Base-by-base conservation (phyloP, 2,329 filamentous ascomycete genomes). In the Trichoderma semiorbis region DNA sequence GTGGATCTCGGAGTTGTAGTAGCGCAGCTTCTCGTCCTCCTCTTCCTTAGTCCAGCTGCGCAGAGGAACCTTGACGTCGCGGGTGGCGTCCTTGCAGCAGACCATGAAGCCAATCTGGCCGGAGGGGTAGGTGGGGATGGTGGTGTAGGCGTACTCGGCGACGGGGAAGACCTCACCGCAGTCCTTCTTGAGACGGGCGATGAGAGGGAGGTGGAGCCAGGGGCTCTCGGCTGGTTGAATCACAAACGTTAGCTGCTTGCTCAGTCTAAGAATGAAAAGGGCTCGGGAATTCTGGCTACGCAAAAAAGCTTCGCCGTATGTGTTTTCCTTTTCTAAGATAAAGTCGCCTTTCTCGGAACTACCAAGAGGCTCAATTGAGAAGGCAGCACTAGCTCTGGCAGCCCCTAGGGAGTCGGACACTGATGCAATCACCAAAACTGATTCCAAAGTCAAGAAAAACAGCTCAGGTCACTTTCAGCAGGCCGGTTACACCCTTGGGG, bases 21-120 rank as follows among this genome's bases (percentile, higher is more conserved):
- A 99, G 82, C 89, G 90, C 92, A 94, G 97, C 78, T 95, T 87
- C 84, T 93, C 91, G 80, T 93, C 91, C 89, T 99, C 96, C 85
- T 98, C 94, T 84, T 97, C 95, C 75, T 87, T 81, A 75, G 90
- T 87, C 92, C 94, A 97, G 78, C 84, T 87, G 80, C 96, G 92
- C 74, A 98, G 80, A 69, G 96, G 96, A 84, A 91, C 93, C 83
- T 89, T 93, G 81, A 98, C 89, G 84, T 99, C 89, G 82, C 91
- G 90, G 80, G 84, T 90, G 81, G 90, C 86, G 81, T 98, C 95
- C 90, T 99, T 98, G 91, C 89, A 93, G 91, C 96, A 98, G 81
- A 99, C 93, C 95, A 99, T 98, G 91, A 99, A 99, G 81, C 96
- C 96, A 80, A 99, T 99, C 87, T 99, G 96, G 81, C 96, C 96